Conservation (phyloP, 164 flowering plant species). For the Hamamelis virginiana region DNA sequence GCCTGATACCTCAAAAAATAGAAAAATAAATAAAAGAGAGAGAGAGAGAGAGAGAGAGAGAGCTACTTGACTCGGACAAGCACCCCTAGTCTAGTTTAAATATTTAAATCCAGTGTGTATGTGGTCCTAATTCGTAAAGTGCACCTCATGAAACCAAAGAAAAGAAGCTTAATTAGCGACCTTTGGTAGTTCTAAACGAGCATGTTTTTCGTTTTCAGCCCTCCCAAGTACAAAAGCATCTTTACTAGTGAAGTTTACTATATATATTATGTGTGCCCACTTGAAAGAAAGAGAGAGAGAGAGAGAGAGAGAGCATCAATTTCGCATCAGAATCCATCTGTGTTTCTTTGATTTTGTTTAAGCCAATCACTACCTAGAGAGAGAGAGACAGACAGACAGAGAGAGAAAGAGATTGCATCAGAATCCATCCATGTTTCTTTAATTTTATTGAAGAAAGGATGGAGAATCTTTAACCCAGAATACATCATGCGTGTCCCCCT, state of each 20-base stretch:
- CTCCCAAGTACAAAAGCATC: conserved; percentile 15
- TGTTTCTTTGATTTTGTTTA: not conserved
- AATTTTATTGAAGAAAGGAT: conserved; percentile 18
- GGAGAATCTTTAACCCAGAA: conserved; percentile 23
- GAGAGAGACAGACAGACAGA: conserved; percentile 7
- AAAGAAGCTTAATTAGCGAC: conserved; percentile 10
- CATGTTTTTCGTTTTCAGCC: conserved; percentile 14
- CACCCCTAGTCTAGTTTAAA: not conserved
- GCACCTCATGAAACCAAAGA: conserved; percentile 1
- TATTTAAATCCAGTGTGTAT: not conserved
- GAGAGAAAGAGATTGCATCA: conserved; percentile 14
- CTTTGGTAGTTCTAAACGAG: conserved; percentile 29
- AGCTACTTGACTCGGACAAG: too few relatives aligned
- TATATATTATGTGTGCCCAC: conserved; percentile 14
- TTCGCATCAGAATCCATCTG: conserved; percentile 13
- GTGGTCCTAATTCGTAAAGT: conserved; percentile 25
- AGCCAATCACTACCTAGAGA: not conserved
- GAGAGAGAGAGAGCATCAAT: conserved; percentile 4
- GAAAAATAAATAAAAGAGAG: too few relatives aligned
- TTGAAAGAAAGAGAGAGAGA: not conserved
- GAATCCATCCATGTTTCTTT: conserved; percentile 23
- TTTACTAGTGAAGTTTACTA: conserved; percentile 10
- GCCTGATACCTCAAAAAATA: too few relatives aligned
- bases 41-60: too few relatives aligned
- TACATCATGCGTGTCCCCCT: conserved; percentile 31